Percentiles rank a stretch among this genome's conserved stretches.
phyloP scores from a whole-genome alignment of 495 filamentous ascomycete genomes.

The Tuber magnatum region DNA sequence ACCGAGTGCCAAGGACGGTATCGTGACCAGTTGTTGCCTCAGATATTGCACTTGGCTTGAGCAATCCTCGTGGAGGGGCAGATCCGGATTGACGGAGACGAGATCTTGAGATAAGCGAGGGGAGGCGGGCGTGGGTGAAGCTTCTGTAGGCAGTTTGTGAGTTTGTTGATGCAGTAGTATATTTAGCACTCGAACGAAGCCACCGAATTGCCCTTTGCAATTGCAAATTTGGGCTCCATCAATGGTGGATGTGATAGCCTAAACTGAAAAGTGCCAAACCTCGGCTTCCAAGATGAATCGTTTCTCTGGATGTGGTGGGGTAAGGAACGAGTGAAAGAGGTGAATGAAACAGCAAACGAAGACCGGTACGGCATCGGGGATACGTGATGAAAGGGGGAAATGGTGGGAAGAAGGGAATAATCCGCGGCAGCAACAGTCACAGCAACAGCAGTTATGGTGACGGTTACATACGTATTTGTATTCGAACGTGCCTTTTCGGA shows the following conservation, averaged over 20 bases:
- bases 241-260: neutral
- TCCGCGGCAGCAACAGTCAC: neutral
- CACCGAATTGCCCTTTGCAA: neutral
- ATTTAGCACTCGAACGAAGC: neutral
- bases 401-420: neutral
- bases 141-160: neutral
- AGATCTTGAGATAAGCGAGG: constrained; percentile 2
- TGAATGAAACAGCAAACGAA: neutral
- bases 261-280: neutral
- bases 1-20: neutral
- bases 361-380: neutral
- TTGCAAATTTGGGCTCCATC: neutral
- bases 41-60: neutral
- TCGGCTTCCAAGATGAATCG: neutral
- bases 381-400: neutral
- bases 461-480: neutral
- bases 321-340: neutral
- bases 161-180: neutral
- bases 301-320: neutral
- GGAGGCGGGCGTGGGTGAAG: neutral
- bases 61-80: neutral
- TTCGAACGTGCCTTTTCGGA: neutral
- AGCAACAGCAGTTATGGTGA: neutral
- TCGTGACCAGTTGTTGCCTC: neutral
- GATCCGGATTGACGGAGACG: neutral